A percentile compares a stretch with the other conserved stretches of the same genome.
phyloP scores from a whole-genome alignment of 2,329 filamentous ascomycete species.

The Rasamsonia emersonii region DNA sequence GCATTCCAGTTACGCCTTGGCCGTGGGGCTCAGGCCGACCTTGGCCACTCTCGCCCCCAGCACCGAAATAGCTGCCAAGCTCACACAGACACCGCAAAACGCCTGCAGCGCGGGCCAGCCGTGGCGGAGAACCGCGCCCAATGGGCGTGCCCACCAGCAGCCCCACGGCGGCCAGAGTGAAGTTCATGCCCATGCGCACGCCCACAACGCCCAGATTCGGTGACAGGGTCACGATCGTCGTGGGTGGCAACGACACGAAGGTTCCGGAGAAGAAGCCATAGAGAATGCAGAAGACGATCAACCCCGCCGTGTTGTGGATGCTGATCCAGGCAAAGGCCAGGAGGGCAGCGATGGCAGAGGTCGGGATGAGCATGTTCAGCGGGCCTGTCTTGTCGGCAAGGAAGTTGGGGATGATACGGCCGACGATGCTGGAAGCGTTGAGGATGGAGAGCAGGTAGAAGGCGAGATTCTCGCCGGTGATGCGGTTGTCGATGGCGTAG shows the following conservation, averaged over 20 bases:
- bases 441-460: slow-evolving; percentile 54
- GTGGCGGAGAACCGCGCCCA: too few species aligned
- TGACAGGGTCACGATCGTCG: slow-evolving; percentile 26
- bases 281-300: slow-evolving; percentile 36
- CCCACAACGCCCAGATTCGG: slow-evolving; percentile 26
- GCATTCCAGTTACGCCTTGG: too few species aligned
- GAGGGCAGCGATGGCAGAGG: slow-evolving; percentile 32
- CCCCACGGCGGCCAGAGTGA: slow-evolving; percentile 17
- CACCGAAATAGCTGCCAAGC: too few species aligned
- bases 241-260: slow-evolving; percentile 20
- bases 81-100: too few species aligned
- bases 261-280: slow-evolving; percentile 41
- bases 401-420: slow-evolving; percentile 42
- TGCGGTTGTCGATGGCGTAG: slow-evolving; percentile 40
- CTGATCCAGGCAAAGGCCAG: slow-evolving; percentile 34
- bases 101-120: too few species aligned
- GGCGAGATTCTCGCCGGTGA: slow-evolving; percentile 39
- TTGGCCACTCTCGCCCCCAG: too few species aligned
- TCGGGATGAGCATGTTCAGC: slow-evolving; percentile 33
- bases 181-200: slow-evolving; percentile 36
- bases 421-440: slow-evolving; percentile 46
- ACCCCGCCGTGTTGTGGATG: slow-evolving; percentile 32
- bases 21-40: too few species aligned
- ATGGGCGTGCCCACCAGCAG: slow-evolving; percentile 15
- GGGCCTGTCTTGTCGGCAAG: slow-evolving; percentile 44